These are phyloP conservation scores for Phytophthora kernoviae DNA, from an alignment of 352 stramenopile species.

Conservation along the genomic window DNA sequence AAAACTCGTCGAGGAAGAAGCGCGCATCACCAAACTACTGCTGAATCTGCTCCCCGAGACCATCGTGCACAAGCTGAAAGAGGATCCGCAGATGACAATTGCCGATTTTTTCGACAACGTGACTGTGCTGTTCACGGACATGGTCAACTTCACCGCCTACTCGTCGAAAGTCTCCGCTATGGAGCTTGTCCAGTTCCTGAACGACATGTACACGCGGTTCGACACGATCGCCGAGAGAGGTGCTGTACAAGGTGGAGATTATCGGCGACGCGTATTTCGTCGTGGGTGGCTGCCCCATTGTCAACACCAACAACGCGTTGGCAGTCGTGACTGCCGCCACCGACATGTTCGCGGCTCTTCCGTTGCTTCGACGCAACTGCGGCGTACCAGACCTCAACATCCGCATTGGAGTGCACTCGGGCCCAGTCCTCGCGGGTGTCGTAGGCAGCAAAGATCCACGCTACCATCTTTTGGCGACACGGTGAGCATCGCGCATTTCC, in stretches of 20 bases:
- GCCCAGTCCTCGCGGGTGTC: constrained; percentile 80
- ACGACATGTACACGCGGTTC: constrained; percentile 90
- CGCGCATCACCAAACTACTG: constrained; percentile 77
- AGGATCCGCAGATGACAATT: constrained; percentile 77
- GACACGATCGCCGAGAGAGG: constrained; percentile 86
- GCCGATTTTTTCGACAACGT: constrained; percentile 87
- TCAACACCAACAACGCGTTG: constrained; percentile 65
- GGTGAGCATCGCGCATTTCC: constrained; percentile 81
- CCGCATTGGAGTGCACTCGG: constrained; percentile 87
- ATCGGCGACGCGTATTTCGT: constrained; percentile 91
- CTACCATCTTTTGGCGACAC: constrained; percentile 87
- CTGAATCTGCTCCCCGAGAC: constrained; percentile 82
- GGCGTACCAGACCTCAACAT: constrained; percentile 83
- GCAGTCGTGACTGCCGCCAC: constrained; percentile 76
- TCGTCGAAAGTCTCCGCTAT: constrained; percentile 82
- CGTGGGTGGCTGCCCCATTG: constrained; percentile 69
- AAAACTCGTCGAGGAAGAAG: constrained; percentile 83
- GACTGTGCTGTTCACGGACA: constrained; percentile 87
- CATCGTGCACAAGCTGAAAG: constrained; percentile 86
- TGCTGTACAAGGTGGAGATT: constrained; percentile 91
- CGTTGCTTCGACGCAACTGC: constrained; percentile 70
- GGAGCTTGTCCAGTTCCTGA: constrained; percentile 89
- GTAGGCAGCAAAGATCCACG: constrained; percentile 83
- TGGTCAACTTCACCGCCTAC: constrained; percentile 88
- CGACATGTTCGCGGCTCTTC: constrained; percentile 73